Percentiles rank a stretch among this genome's conserved stretches.
Conservation (phyloP, 1,284 basidiomycete genomes). For the Pseudozyma sp. region DNA sequence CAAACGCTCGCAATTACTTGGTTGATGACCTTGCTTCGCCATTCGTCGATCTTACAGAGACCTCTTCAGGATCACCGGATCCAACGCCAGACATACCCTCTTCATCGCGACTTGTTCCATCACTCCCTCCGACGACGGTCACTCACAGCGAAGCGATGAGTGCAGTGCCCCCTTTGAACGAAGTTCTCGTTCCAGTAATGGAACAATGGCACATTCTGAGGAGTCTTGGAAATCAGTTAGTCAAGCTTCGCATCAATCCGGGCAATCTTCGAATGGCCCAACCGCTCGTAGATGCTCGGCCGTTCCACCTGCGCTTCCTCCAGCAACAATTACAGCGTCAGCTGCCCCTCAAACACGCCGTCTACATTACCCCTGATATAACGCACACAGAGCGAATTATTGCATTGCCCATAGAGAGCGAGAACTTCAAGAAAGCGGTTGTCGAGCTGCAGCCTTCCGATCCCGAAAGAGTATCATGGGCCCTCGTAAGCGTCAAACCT, state of each 20-base stretch:
- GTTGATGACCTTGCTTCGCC: no score
- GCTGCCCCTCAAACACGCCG: not conserved
- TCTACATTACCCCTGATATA: not conserved
- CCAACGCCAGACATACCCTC: no score
- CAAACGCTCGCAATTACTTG: no score
- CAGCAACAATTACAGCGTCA: conserved; percentile 7
- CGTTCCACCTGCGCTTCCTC: conserved; percentile 8
- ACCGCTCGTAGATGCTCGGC: not conserved
- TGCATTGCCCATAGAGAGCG: conserved; percentile 16
- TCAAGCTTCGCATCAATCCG: not conserved
- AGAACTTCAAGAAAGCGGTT: conserved; percentile 2
- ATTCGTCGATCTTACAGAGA: no score
- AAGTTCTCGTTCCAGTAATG: not conserved
- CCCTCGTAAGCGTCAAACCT: conserved; percentile 2
- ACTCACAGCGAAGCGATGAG: not conserved
- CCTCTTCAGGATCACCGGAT: no score
- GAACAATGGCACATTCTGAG: conserved; percentile 9
- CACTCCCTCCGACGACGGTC: no score
- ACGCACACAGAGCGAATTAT: conserved; percentile 5
- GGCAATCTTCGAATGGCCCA: not conserved
- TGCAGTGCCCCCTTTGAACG: not conserved
- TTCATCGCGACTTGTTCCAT: no score
- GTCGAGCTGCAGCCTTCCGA: not conserved
- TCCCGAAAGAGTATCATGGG: conserved; percentile 4
- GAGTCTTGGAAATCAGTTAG: conserved; percentile 7